Conservation (phyloP, 2,329 filamentous ascomycete species). For the Colletotrichum magnum region DNA sequence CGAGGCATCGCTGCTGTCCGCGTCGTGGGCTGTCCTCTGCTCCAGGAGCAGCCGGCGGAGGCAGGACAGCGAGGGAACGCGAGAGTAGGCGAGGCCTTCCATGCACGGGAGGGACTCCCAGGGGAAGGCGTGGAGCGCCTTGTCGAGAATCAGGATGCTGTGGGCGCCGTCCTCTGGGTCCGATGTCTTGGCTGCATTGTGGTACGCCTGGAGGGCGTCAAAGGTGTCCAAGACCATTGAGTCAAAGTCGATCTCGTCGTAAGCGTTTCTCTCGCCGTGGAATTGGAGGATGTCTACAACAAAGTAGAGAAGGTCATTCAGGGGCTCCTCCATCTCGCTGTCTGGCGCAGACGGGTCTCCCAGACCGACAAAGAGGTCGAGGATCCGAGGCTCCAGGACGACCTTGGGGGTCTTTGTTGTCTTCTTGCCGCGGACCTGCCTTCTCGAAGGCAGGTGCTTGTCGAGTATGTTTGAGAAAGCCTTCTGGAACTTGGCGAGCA, state of each 20-base stretch:
- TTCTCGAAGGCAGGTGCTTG: conserved; percentile 87
- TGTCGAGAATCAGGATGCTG: conserved; percentile 92
- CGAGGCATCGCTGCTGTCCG: conserved; percentile 45
- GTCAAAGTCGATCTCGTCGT: conserved; percentile 98
- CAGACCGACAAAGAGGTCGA: conserved; percentile 91
- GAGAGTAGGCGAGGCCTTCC: conserved; percentile 82
- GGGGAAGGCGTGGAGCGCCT: conserved; percentile 89
- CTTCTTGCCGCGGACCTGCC: conserved; percentile 71
- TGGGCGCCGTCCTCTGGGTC: conserved; percentile 68
- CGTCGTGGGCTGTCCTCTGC: conserved; percentile 42
- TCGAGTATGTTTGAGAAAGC: conserved; percentile 85
- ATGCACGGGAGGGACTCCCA: conserved; percentile 97
- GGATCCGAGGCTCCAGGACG: conserved; percentile 72
- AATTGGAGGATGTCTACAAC: conserved; percentile 97
- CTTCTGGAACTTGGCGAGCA: conserved; percentile 82
- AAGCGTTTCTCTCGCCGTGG: conserved; percentile 94
- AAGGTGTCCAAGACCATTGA: conserved; percentile 88
- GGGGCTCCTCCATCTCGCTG: conserved; percentile 84
- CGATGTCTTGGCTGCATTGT: conserved; percentile 64
- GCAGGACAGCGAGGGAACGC: conserved; percentile 88
- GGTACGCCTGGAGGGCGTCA: conserved; percentile 86
- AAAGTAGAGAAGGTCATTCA: conserved; percentile 96
- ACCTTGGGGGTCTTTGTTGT: conserved; percentile 59
- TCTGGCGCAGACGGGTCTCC: conserved; percentile 78
- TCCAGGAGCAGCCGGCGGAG: conserved; percentile 82